These are phyloP conservation scores for Magnolia changhungtana DNA, from an alignment of 164 flowering plant species.

Conservation along the genomic window DNA sequence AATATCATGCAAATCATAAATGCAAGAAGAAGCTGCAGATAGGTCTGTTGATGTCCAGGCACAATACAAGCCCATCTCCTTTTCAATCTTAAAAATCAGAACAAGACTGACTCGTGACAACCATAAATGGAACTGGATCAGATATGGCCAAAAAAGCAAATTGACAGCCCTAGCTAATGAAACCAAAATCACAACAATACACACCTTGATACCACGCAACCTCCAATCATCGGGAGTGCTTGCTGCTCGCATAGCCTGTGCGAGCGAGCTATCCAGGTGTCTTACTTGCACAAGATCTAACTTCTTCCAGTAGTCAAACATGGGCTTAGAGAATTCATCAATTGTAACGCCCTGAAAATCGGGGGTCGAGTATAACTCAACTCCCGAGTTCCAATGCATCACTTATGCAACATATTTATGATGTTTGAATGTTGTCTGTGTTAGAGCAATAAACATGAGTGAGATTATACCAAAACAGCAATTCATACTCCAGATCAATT, in stretches of 20 bases:
- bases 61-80: neutral
- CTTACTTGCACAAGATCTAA: slow-evolving; percentile 46
- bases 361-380: no score
- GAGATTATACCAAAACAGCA: no score
- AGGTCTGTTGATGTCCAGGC: neutral
- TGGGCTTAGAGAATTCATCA: slow-evolving; percentile 49
- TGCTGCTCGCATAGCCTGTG: slow-evolving; percentile 57
- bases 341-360: no score
- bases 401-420: no score
- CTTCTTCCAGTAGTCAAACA: slow-evolving; percentile 77
- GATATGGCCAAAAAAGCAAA: neutral
- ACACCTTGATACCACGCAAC: slow-evolving; percentile 58
- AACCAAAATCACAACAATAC: neutral
- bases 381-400: no score
- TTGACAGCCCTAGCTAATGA: neutral
- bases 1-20: neutral
- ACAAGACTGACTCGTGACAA: neutral
- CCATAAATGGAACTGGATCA: no score
- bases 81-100: neutral
- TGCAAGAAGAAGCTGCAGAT: neutral
- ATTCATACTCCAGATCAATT: no score
- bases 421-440: no score
- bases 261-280: slow-evolving; percentile 53
- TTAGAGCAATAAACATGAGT: no score
- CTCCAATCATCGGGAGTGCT: slow-evolving; percentile 75